Evolutionary conservation across 2,329 filamentous ascomycete genomes (phyloP).

Genomic region (Colletotrichum tropicale): DNA sequence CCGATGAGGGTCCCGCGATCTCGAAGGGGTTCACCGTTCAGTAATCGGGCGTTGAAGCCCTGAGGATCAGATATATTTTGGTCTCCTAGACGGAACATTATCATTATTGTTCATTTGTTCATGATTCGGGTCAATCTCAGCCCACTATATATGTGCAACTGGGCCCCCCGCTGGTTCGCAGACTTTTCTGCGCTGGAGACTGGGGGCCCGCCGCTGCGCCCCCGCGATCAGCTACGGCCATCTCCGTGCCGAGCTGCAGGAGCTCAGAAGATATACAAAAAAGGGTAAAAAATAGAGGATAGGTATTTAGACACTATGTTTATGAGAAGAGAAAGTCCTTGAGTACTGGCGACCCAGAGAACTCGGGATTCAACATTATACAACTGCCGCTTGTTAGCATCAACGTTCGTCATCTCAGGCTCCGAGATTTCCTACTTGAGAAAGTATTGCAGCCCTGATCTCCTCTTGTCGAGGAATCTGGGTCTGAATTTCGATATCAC

Average conservation of each 20-base stretch:
- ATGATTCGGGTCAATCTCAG: not conserved
- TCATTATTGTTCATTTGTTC: constrained; percentile 5
- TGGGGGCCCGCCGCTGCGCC: not conserved
- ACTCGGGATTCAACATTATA: constrained; percentile 90
- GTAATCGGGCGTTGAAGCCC: not conserved
- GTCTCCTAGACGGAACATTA: constrained; percentile 7
- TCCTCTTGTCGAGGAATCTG: constrained; percentile 83
- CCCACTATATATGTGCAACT: not conserved
- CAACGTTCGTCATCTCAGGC: constrained; percentile 17
- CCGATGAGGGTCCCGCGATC: not conserved
- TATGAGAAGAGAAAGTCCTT: constrained; percentile 86
- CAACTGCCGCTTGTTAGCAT: constrained; percentile 61
- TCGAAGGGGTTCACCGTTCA: not conserved
- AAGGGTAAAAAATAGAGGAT: not conserved
- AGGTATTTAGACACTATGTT: constrained; percentile 25
- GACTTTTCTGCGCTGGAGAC: not conserved
- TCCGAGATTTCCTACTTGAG: constrained; percentile 70
- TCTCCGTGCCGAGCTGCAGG: not conserved
- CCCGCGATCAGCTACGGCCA: not conserved
- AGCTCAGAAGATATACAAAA: constrained; percentile 6
- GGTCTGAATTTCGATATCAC: constrained; percentile 85
- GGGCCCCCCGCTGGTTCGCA: not conserved
- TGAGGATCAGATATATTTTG: not conserved
- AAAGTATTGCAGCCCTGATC: constrained; percentile 87
- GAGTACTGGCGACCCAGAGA: constrained; percentile 86